Conservation (phyloP, 805 yeast genomes). For the Tetrapisispora phaffii region DNA sequence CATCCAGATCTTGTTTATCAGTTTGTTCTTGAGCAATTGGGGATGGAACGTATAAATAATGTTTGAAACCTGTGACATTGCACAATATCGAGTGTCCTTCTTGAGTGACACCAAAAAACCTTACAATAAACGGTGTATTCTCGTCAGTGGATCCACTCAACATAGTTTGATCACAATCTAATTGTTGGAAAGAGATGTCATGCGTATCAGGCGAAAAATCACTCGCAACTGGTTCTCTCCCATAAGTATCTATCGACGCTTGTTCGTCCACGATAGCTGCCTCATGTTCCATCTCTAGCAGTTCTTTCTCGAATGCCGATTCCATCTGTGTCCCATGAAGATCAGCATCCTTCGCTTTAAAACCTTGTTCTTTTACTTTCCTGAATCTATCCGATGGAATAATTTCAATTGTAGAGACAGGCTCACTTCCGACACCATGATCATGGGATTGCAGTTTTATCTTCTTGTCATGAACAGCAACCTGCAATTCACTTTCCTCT, state of each 20-base stretch:
- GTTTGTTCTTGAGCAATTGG: slow-evolving; percentile 50
- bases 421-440: slow-evolving; percentile 27
- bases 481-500: slow-evolving; percentile 5
- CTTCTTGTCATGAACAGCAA: slow-evolving; percentile 15
- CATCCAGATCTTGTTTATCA: slow-evolving; percentile 26
- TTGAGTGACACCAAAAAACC: slow-evolving; percentile 87
- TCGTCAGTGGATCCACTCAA: slow-evolving; percentile 31
- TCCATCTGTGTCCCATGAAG: slow-evolving; percentile 15
- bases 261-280: slow-evolving; percentile 17
- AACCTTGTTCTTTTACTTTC: slow-evolving; percentile 26
- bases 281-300: slow-evolving; percentile 25
- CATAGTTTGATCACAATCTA: slow-evolving; percentile 84
- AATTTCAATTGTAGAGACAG: slow-evolving; percentile 28
- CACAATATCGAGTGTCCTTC: slow-evolving; percentile 85
- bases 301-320: slow-evolving; percentile 24
- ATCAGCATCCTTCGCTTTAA: slow-evolving; percentile 21
- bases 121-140: slow-evolving; percentile 44
- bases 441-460: slow-evolving; percentile 22
- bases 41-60: slow-evolving; percentile 85
- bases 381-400: slow-evolving; percentile 25
- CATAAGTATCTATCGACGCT: slow-evolving; percentile 33
- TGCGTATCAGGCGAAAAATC: slow-evolving; percentile 38
- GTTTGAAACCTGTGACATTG: slow-evolving; percentile 79
- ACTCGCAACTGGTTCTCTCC: slow-evolving; percentile 47
- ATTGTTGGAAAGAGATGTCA: slow-evolving; percentile 74